Evolutionary conservation across 805 yeast species (phyloP), one percentile per base, ranked within the genome.

Genomic region (Isabelozyma gotoi): DNA sequence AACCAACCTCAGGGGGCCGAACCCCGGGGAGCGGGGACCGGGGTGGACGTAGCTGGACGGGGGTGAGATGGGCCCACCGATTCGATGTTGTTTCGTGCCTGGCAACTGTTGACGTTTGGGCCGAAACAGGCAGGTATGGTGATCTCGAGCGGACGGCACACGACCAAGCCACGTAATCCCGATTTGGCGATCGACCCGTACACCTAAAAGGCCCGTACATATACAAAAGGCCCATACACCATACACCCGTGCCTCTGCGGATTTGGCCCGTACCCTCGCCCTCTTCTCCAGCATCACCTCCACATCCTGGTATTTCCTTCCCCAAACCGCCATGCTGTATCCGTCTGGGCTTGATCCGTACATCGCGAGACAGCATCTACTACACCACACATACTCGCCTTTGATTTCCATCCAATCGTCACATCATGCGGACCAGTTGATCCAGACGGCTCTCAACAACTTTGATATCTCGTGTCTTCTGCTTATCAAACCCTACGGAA

Each of bases 401-500:
- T 62, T 75, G 33, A 65, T 81, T 8, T 71, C 83, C 0, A 68
- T 80, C 5, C 72, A 71, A 32, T 65, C 78, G 3, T 72, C 84
- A 0, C 67, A 56, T 24, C 69, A 63, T 41, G 77, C 77, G 3
- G 81, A 80, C 43, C 47, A 59, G 5, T 42, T 74, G 11, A 65
- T 80, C n/a, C 72, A 65, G 42, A 52, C 57, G 6, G 55, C 68
- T 41, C 72, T 81, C 8, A 60, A 61, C 40, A 59, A 62, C 41
- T 48, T 52, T 8, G 66, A 63, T 46, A 40, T 62, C 7, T 71
- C 80, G 2, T 55, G 76, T n/a, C 63, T 79, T 38, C 79, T 73
- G 48, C 54, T 81, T 39, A 46, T 82, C 15, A 61, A 66, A 47
- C 82, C 83, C 0, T 80, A 78, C 56, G 87, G 86, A 5, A 80